Evolutionary conservation across 2,329 filamentous ascomycete species (phyloP).

Genomic region (Talaromyces albobiverticillius): DNA sequence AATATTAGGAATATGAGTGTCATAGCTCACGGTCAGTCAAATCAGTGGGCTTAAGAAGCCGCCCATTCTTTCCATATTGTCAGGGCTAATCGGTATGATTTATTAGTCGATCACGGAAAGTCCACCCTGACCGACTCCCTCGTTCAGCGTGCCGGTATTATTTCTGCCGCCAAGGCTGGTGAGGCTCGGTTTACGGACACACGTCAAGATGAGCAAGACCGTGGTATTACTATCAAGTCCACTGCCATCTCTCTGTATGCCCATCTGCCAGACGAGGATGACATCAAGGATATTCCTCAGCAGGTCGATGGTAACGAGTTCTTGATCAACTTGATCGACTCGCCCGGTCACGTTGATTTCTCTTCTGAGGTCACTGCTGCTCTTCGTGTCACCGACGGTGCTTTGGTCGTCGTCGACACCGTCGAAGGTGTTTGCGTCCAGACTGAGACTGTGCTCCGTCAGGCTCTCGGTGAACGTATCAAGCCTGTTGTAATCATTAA

Average conservation of each 20-base stretch:
- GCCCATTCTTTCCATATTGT: not conserved
- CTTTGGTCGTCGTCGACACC: conserved; percentile 98
- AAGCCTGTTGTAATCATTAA: conserved; percentile 99
- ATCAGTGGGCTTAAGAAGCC: too few relatives aligned
- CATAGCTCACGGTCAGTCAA: conserved; percentile 85
- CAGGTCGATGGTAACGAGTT: conserved; percentile 91
- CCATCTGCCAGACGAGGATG: conserved; percentile 73
- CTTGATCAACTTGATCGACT: conserved; percentile 99
- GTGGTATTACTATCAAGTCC: conserved; percentile 99
- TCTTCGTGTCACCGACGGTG: conserved; percentile 99
- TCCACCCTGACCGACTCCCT: conserved; percentile 99
- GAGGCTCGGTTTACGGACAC: conserved; percentile 96
- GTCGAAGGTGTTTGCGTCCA: conserved; percentile 99
- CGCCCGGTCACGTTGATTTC: conserved; percentile 99
- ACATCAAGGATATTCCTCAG: conserved; percentile 90
- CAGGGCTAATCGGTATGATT: not conserved
- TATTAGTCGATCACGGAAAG: conserved; percentile 93
- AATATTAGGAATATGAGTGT: conserved; percentile 97
- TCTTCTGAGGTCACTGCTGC: conserved; percentile 99
- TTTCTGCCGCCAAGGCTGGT: conserved; percentile 95
- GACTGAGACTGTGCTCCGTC: conserved; percentile 98
- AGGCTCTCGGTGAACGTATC: conserved; percentile 99
- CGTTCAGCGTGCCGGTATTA: conserved; percentile 98
- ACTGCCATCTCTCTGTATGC: conserved; percentile 99
- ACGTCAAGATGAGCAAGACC: conserved; percentile 95